Percentiles rank a stretch among this genome's conserved stretches.
phyloP scores from a whole-genome alignment of 2,329 filamentous ascomycete genomes.

The Gaeumannomyces tritici region DNA sequence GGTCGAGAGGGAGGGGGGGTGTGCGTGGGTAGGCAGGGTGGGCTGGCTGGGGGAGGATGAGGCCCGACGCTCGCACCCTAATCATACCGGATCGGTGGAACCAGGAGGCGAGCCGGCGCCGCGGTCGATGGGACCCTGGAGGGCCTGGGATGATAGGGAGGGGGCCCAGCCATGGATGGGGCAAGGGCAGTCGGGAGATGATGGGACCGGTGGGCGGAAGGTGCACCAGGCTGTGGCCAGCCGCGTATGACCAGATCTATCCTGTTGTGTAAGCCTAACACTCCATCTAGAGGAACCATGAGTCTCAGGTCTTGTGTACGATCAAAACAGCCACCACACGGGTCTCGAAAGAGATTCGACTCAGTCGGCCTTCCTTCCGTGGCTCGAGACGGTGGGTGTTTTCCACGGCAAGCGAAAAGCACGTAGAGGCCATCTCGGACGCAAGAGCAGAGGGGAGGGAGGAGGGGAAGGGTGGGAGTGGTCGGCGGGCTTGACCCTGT shows the following conservation, averaged over 20 bases:
- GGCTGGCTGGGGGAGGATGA: too few relatives aligned
- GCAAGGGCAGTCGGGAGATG: background rate
- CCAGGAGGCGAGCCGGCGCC: background rate
- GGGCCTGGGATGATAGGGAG: background rate
- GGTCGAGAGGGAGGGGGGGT: background rate
- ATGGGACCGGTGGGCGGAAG: background rate
- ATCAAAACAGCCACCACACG: constrained; percentile 2
- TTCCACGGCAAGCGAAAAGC: background rate
- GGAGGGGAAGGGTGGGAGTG: too few relatives aligned
- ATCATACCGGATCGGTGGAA: background rate
- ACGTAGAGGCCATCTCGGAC: background rate
- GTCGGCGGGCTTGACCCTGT: background rate
- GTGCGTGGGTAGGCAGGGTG: too few relatives aligned
- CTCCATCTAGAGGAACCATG: constrained; percentile 1
- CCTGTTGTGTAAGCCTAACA: background rate
- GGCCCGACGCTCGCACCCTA: background rate
- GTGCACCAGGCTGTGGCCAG: background rate
- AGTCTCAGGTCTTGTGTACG: constrained; percentile 3
- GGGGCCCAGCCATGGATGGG: background rate
- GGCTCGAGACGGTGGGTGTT: background rate
- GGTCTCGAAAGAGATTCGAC: background rate
- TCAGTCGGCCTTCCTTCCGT: background rate
- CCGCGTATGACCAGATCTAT: constrained; percentile 3
- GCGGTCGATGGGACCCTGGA: background rate
- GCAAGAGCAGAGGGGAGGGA: background rate